A percentile compares a stretch with the other conserved stretches of the same genome.
These are phyloP conservation scores for Biscogniauxia sp. DNA, from an alignment of 2,329 filamentous ascomycete species.

Conservation along the genomic window DNA sequence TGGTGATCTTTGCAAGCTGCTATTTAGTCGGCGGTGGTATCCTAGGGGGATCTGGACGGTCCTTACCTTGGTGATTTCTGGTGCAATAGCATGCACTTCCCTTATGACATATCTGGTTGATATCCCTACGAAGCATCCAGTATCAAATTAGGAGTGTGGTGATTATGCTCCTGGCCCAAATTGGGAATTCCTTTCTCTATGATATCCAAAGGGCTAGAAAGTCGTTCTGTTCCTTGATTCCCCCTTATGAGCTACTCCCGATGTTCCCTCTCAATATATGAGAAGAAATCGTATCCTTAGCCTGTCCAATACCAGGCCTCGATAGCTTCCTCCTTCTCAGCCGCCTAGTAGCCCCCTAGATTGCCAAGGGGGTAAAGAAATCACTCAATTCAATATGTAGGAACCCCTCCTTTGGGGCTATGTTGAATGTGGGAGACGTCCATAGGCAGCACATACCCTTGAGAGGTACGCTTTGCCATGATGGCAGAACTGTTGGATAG, in stretches of 20 bases:
- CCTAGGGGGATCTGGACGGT: background rate
- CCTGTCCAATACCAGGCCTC: constrained; percentile 7
- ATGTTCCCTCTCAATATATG: background rate
- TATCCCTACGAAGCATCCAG: background rate
- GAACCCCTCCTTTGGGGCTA: constrained; percentile 55
- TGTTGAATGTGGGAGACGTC: constrained; percentile 21
- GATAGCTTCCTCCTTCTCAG: constrained; percentile 10
- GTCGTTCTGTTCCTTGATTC: background rate
- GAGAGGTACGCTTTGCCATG: constrained; percentile 14
- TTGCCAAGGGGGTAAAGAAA: constrained; percentile 25
- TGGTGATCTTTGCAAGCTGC: background rate
- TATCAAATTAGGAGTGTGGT: background rate
- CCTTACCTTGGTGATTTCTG: background rate
- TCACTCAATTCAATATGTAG: constrained; percentile 37
- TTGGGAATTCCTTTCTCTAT: background rate
- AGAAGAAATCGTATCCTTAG: constrained; percentile 5
- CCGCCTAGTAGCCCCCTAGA: constrained; percentile 20
- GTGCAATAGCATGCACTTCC: background rate
- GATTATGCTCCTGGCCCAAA: too few relatives aligned
- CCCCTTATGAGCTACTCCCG: too few relatives aligned
- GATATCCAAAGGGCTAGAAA: background rate
- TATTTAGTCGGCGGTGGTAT: background rate
- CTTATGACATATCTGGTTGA: background rate
- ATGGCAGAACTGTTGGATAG: constrained; percentile 14
- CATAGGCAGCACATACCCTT: constrained; percentile 22